Evolutionary conservation across 768 basidiomycete genomes (phyloP), one percentile per base, ranked within the genome.

Genomic region (Auricularia auricula-judae): DNA sequence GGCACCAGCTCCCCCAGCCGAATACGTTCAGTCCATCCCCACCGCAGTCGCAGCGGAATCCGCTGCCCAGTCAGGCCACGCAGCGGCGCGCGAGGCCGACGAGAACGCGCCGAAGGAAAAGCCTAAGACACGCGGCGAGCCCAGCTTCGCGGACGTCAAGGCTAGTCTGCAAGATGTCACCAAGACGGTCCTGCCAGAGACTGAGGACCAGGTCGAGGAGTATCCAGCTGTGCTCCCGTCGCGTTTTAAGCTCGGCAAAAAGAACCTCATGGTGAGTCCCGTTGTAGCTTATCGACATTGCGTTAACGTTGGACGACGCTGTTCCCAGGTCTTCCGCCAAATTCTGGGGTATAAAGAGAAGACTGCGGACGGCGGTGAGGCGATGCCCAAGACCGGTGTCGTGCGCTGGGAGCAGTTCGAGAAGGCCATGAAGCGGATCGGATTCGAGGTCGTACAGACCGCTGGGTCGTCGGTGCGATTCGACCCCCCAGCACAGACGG

Each of bases 401-500:
- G 23, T 54, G 39, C 53, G 34, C 35, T 8, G 12, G n/a, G 14
- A 54, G 33, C 23, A 36, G 21, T 36, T 36, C 21, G 47, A 51
- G 21, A 53, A 64, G 63, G 63, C 63, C 8, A 64, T 64, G 63
- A 39, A 36, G 35, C 63, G 54, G 12, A 33, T 44, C 35, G 63
- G 63, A 18, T 64, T 64, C 18, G 29, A 64, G 4, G 63, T 64
- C 23, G 33, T 64, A 23, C 63, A 64, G 56, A 64, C 63, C 1
- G 63, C 51, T 12, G 63, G 63, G 7, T 64, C 63, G 8, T 64
- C 63, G 5, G 63, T 64, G 35, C 34, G 63, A 2, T 64, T 64
- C 36, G 63, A 64, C 16, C 63, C 63, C 58, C 63, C 56, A 3
- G 63, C 56, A 2, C 35, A 23, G 23, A 36, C 14, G 16, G 63